Percentiles rank a stretch among this genome's conserved stretches.
phyloP scores from a whole-genome alignment of 768 basidiomycete genomes.

The Lentinula sp. region DNA sequence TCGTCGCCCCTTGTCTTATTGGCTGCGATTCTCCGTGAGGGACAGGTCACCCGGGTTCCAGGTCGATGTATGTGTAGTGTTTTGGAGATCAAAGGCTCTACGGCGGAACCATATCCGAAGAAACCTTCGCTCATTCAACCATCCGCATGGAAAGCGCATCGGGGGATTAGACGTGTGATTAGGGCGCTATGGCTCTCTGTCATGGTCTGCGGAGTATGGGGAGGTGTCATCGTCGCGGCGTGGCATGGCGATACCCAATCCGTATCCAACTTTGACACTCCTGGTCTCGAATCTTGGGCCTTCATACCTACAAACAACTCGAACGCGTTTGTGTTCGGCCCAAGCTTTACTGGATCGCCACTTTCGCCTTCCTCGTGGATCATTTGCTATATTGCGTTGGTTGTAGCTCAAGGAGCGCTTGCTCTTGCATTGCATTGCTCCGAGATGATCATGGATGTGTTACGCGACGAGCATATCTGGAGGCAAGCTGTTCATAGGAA shows the following conservation, averaged over 20 bases:
- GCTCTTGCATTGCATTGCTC: not conserved
- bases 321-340: not conserved
- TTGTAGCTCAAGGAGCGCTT: not conserved
- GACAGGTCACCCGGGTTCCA: slow-evolving; percentile 12
- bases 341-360: not conserved
- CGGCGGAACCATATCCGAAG: not conserved
- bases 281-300: not conserved
- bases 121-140: not conserved
- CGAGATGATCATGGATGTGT: not conserved
- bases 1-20: slow-evolving; percentile 23
- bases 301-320: not conserved
- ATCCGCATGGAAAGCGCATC: not conserved
- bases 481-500: not conserved
- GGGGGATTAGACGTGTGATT: not conserved
- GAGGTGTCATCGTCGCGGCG: not conserved
- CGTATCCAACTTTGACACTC: not conserved
- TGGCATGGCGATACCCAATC: not conserved
- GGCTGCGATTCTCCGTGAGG: slow-evolving; percentile 21
- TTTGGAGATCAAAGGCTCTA: not conserved
- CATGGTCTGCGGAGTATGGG: not conserved
- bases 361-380: not conserved
- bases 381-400: not conserved
- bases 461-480: not conserved
- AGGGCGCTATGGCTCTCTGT: not conserved
- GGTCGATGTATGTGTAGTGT: slow-evolving; percentile 22